Base-by-base conservation (phyloP, 805 yeast species). In the Starmerella davenportii region DNA sequence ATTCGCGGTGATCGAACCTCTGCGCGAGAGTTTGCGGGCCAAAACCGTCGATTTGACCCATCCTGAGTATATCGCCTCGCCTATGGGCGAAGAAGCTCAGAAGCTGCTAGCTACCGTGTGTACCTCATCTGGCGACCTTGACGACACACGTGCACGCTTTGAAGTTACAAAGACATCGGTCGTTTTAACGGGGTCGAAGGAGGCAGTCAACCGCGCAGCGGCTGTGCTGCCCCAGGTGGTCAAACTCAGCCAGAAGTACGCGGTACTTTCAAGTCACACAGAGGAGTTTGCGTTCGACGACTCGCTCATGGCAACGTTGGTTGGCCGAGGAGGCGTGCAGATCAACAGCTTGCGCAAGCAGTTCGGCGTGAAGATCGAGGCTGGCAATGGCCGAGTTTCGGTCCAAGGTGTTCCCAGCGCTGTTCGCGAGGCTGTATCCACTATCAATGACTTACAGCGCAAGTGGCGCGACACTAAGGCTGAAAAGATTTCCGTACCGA, bases 301-400 rank as follows among this genome's bases (percentile, higher is more conserved):
- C 2, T 61, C 65, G 37, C 70, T 73, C 35, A 62, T 87, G 43
- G 69, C 90, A 21, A 74, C 90, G 59, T 65, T 92, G 38, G 82
- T 90, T 57, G 99, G 99, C 48, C 79, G 77, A 55, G 79, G 72
- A 43, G 98, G 99, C 40, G 62, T 80, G 32, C 72, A 74, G 53
- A 61, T 90, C 53, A 70, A 71, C 48, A 63, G 70, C 36, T 57
- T 82, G 43, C 68, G 78, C 45, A 80, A 78, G 8, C 77, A 79
- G 51, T 81, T 65, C 51, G 81, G 75, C 35, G 81, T 79, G 47
- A 69, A 68, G 48, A 67, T 90, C 44, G 93, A 85, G 51, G 74
- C 82, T 38, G 72, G 70, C 37, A 75, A 70, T 36, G 69, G 70
- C 27, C 63, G 63, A 20, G 70, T 87, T 36, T 62, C 65, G 21